Evolutionary conservation across 345 rosid genomes (phyloP).

Genomic region (Ceriops tagal): DNA sequence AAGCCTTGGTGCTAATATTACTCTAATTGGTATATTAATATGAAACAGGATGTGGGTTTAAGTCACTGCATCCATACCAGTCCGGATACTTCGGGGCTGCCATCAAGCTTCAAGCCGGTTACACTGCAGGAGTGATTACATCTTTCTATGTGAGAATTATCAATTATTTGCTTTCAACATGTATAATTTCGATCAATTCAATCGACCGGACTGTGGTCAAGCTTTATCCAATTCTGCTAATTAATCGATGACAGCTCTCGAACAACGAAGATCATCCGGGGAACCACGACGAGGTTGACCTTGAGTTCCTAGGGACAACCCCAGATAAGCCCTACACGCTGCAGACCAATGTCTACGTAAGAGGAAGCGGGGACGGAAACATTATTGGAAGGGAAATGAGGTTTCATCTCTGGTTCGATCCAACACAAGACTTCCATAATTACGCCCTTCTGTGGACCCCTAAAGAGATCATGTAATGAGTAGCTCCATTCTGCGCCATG

Average conservation of each 20-base stretch:
- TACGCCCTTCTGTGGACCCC: conserved; percentile 75
- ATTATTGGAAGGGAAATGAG: conserved; percentile 71
- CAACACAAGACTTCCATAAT: conserved; percentile 71
- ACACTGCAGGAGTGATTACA: conserved; percentile 92
- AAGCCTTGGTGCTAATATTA: no score
- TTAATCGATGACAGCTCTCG: conserved; percentile 49
- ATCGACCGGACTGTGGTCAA: not conserved
- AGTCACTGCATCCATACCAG: conserved; percentile 59
- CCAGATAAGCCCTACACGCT: conserved; percentile 67
- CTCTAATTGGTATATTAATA: not conserved
- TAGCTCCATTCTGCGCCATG: no score
- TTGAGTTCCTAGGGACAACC: conserved; percentile 84
- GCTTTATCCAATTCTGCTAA: not conserved
- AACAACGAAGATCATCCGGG: conserved; percentile 79
- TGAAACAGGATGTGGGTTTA: conserved; percentile 82
- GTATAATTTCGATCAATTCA: not conserved
- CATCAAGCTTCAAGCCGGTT: conserved; percentile 80
- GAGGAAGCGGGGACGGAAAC: conserved; percentile 87
- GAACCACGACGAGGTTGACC: conserved; percentile 82
- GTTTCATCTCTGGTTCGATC: conserved; percentile 91
- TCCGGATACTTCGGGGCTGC: conserved; percentile 87
- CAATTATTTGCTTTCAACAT: not conserved
- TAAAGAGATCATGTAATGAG: conserved; percentile 52
- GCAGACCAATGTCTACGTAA: conserved; percentile 83
- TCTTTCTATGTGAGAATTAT: conserved; percentile 56